Evolutionary conservation across 495 filamentous ascomycete species (phyloP), one percentile per base, ranked within the genome.

Genomic region (Sphaerosporella brunnea): DNA sequence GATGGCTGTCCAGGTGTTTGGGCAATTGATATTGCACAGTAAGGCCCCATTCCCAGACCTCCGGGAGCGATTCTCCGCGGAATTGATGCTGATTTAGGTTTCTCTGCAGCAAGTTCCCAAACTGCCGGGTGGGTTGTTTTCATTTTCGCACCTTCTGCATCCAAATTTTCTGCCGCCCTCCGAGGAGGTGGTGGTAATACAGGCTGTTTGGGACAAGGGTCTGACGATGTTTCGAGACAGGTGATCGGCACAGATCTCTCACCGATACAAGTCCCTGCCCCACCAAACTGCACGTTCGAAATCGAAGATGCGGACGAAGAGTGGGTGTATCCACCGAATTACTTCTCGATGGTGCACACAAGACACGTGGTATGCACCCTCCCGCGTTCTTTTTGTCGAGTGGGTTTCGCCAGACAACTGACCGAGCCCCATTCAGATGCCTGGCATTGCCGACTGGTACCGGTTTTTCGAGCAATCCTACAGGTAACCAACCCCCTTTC

Each of bases 1-100:
- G 26, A 23, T 20, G 11, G 13, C 15, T 19, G 9, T 25, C 24
- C 23, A 43, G 51, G 54, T 20, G 57, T 54, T 49, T 59, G 56
- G 56, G 55, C 56, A 36, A 59, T 51, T 32, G 56, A 59, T 47
- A 58, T 54, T 48, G 56, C 56, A 21, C 49, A 55, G 56, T 58
- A 39, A 58, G 54, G 13, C 13, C 24, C 40, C 40, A 43, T 10
- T 26, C 26, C 11, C 40, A 13, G 40, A 10, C 11, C 10, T 43
- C 18, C 40, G 3, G 40, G 24, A 3, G 40, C 13, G 21, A 24
- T 43, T 8, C 7, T 32, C 28, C 13, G 7, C 28, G 28, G 13
- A 32, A 13, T 5, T 32, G 28, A 32, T 32, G 40, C 21, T 43
- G 26, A 43, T 26, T 3, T 26, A 18, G 8, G 13, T 43, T 43